phyloP scores from a whole-genome alignment of 306 rosid species.

The Morella rubra region DNA sequence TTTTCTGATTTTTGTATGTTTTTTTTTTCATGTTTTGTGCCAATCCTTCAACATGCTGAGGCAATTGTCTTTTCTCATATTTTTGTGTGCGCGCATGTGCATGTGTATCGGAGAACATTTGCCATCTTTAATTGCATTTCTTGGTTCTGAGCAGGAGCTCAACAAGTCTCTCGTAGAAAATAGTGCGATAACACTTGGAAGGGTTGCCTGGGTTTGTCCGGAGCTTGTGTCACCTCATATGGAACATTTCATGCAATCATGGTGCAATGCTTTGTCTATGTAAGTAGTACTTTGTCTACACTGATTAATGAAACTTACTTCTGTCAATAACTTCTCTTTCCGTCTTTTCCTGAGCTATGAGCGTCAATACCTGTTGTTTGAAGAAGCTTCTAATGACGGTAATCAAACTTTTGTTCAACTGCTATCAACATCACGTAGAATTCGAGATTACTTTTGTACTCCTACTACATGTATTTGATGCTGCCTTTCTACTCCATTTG shows the following conservation, averaged over 20 bases:
- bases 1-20: too few relatives aligned
- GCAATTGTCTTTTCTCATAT: conserved; percentile 41
- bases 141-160: conserved; percentile 58
- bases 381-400: neutral
- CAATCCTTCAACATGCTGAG: conserved; percentile 86
- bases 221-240: conserved; percentile 92
- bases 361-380: neutral
- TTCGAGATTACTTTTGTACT: neutral
- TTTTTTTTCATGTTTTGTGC: conserved; percentile 76
- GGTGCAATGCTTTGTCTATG: conserved; percentile 97
- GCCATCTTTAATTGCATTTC: conserved; percentile 30
- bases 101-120: conserved; percentile 6
- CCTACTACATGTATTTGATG: neutral
- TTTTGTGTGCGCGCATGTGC: conserved; percentile 1
- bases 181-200: conserved; percentile 97
- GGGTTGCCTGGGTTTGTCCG: conserved; percentile 98
- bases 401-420: neutral
- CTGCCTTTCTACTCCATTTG: neutral
- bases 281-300: conserved; percentile 30
- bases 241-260: conserved; percentile 96
- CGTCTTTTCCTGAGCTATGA: neutral
- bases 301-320: neutral
- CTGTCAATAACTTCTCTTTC: neutral
- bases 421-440: neutral
- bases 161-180: conserved; percentile 89